These are phyloP conservation scores for Tricholoma saponaceum DNA, from an alignment of 768 basidiomycete species.

Conservation along the genomic window DNA sequence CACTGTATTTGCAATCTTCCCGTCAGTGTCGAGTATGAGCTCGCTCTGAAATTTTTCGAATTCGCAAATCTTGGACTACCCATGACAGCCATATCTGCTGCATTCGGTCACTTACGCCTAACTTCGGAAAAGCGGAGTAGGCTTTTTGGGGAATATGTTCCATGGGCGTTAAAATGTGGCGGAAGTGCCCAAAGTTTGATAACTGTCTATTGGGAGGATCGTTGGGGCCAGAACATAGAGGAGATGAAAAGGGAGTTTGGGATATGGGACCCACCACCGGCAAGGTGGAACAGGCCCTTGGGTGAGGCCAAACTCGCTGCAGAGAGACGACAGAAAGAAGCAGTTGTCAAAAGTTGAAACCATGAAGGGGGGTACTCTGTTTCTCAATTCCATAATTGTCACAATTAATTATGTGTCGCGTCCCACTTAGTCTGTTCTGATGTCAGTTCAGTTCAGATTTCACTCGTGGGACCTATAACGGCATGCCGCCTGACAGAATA, in stretches of 20 bases:
- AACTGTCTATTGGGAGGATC: conserved; percentile 92
- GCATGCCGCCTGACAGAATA: too few species aligned
- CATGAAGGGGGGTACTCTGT: background rate
- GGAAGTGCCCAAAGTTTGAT: conserved; percentile 71
- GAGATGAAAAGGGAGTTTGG: conserved; percentile 86
- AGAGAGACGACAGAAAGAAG: conserved; percentile 23
- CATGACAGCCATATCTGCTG: conserved; percentile 76
- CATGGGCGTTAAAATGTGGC: conserved; percentile 90
- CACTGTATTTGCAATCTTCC: conserved; percentile 89
- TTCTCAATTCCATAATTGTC: background rate
- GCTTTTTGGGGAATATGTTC: conserved; percentile 78
- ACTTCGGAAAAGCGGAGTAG: conserved; percentile 46
- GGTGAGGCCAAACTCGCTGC: conserved; percentile 56
- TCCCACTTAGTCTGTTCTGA: background rate
- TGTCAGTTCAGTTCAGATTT: too few species aligned
- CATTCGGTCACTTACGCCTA: conserved; percentile 77
- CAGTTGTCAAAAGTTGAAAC: background rate
- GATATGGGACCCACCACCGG: conserved; percentile 77
- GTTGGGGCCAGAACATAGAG: conserved; percentile 81
- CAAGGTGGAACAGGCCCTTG: conserved; percentile 64
- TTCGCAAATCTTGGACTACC: conserved; percentile 90
- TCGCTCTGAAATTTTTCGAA: conserved; percentile 94
- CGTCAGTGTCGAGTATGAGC: conserved; percentile 85
- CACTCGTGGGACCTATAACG: too few species aligned
- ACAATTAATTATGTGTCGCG: background rate